Conservation (phyloP, 2,329 filamentous ascomycete genomes). For the Neonectria sp. region DNA sequence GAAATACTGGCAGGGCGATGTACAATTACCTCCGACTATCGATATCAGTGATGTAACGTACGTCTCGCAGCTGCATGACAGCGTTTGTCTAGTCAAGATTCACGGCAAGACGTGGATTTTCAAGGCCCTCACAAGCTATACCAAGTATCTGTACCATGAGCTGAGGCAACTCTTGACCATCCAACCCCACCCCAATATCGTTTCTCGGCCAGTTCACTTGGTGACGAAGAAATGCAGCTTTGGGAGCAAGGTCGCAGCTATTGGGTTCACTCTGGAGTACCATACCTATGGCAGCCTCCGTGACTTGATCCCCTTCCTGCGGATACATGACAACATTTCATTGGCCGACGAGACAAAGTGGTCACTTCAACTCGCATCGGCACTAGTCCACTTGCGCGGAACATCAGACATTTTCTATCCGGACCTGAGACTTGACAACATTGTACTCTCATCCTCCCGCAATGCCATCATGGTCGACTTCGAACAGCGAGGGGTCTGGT, state of each 20-base stretch:
- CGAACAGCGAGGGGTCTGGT: conserved; percentile 75
- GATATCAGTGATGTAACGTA: conserved; percentile 67
- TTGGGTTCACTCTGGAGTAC: conserved; percentile 71
- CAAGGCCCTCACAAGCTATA: conserved; percentile 70
- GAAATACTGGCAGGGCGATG: conserved; percentile 59
- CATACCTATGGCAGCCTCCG: conserved; percentile 69
- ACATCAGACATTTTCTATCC: conserved; percentile 67
- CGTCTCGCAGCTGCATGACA: conserved; percentile 70
- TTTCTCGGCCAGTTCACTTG: conserved; percentile 66
- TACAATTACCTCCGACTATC: conserved; percentile 61
- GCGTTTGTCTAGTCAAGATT: conserved; percentile 68
- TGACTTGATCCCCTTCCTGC: conserved; percentile 67
- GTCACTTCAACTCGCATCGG: conserved; percentile 67
- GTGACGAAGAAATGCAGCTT: conserved; percentile 71
- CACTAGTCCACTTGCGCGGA: conserved; percentile 65
- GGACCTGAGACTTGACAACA: conserved; percentile 72
- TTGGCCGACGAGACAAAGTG: conserved; percentile 65
- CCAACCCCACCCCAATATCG: conserved; percentile 67
- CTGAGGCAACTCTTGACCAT: conserved; percentile 69
- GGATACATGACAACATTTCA: conserved; percentile 61
- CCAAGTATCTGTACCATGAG: conserved; percentile 75
- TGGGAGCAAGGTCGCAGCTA: conserved; percentile 68
- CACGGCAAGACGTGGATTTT: conserved; percentile 64
- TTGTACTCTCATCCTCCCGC: conserved; percentile 64
- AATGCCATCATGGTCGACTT: conserved; percentile 73